These are phyloP conservation scores for Ogataea henricii DNA, from an alignment of 805 yeast species.

Conservation along the genomic window DNA sequence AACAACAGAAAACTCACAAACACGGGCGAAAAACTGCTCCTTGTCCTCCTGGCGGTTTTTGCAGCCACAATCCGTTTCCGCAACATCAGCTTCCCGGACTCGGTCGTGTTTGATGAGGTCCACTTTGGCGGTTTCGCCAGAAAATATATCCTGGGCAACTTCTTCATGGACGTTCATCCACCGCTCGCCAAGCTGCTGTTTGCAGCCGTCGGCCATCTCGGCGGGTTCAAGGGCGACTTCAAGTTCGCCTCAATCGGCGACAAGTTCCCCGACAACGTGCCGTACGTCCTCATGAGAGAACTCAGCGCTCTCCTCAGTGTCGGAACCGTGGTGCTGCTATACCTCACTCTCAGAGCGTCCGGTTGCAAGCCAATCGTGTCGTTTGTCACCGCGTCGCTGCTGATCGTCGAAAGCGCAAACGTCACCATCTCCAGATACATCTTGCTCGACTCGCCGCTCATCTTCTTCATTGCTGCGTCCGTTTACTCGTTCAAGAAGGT, in stretches of 20 bases:
- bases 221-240: constrained; percentile 74
- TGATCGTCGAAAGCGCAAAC: constrained; percentile 66
- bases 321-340: constrained; percentile 63
- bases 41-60: constrained; percentile 42
- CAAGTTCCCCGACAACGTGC: constrained; percentile 56
- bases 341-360: constrained; percentile 68
- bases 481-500: constrained; percentile 65
- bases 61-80: constrained; percentile 63
- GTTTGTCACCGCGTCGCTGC: constrained; percentile 53
- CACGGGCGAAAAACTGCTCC: constrained; percentile 41
- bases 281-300: constrained; percentile 69
- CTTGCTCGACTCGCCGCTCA: constrained; percentile 71
- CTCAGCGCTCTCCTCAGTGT: constrained; percentile 70
- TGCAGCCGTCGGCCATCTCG: constrained; percentile 67
- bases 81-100: constrained; percentile 64
- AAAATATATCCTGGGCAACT: constrained; percentile 73
- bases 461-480: constrained; percentile 75
- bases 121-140: constrained; percentile 98
- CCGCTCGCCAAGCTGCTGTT: constrained; percentile 81
- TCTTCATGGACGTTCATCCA: constrained; percentile 87
- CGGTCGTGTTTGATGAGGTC: constrained; percentile 96
- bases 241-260: constrained; percentile 68
- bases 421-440: constrained; percentile 77
- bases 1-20: constrained; percentile 43
- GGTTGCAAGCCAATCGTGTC: constrained; percentile 71